phyloP scores from a whole-genome alignment of 768 basidiomycete species.

The Mycena kentingensis region DNA sequence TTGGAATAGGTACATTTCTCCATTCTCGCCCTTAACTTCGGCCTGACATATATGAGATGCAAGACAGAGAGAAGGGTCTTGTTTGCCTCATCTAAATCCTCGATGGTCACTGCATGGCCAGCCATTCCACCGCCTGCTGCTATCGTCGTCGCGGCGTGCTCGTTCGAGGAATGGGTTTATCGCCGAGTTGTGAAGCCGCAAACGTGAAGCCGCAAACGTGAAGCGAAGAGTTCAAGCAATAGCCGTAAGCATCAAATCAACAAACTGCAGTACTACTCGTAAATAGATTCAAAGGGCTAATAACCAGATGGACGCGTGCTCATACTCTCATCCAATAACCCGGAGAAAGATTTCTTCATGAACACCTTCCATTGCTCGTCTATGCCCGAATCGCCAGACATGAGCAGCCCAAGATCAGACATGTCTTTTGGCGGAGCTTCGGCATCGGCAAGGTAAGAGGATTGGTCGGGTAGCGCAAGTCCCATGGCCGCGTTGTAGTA shows the following conservation, averaged over 20 bases:
- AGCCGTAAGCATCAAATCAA: too few relatives aligned
- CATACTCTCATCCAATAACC: slow-evolving; percentile 47
- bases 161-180: too few relatives aligned
- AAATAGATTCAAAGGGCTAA: not conserved
- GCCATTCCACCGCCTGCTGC: too few relatives aligned
- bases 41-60: too few relatives aligned
- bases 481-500: slow-evolving; percentile 8
- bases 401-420: slow-evolving; percentile 50
- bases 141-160: too few relatives aligned
- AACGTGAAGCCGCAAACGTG: too few relatives aligned
- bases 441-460: slow-evolving; percentile 19
- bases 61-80: too few relatives aligned
- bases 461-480: not conserved
- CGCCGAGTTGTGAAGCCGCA: too few relatives aligned
- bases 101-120: too few relatives aligned
- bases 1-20: slow-evolving; percentile 81
- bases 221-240: too few relatives aligned
- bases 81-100: too few relatives aligned
- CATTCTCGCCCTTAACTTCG: slow-evolving; percentile 70
- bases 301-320: not conserved
- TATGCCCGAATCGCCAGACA: slow-evolving; percentile 59
- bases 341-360: slow-evolving; percentile 55
- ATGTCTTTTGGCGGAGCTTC: slow-evolving; percentile 38
- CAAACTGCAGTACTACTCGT: too few relatives aligned
- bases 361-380: slow-evolving; percentile 69